A percentile compares a stretch with the other conserved stretches of the same genome.
Conservation (phyloP, 352 stramenopile genomes). For the Phytopythium helicoides region DNA sequence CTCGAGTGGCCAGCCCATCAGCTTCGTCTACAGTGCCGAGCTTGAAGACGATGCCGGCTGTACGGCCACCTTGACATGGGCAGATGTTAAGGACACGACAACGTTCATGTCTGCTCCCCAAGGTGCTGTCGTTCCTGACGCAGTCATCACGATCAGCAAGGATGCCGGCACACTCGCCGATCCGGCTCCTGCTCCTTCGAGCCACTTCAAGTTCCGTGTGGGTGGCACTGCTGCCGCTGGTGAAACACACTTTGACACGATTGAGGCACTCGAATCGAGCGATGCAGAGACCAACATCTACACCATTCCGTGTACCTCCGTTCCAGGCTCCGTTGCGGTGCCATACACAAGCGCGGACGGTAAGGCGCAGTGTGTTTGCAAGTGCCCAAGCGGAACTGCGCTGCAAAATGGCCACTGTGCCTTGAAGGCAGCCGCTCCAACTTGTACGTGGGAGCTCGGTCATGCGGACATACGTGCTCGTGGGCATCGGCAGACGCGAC, state of each 20-base stretch:
- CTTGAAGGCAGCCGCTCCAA: not conserved
- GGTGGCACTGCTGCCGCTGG: no score
- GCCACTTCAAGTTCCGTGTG: no score
- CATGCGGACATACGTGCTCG: not conserved
- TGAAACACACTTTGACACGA: no score
- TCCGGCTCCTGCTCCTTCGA: not conserved
- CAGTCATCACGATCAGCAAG: not conserved
- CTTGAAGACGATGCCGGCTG: no score
- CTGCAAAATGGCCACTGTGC: not conserved
- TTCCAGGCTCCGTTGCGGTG: not conserved
- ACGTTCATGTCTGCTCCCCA: no score
- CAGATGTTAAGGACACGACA: no score
- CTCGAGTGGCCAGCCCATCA: not conserved
- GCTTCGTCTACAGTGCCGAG: not conserved
- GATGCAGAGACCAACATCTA: not conserved
- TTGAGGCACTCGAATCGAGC: no score
- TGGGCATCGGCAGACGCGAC: not conserved
- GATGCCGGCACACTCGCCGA: not conserved
- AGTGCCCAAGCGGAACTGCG: not conserved
- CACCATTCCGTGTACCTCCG: not conserved
- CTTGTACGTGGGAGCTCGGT: not conserved
- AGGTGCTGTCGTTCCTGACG: not conserved
- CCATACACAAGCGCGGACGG: not conserved
- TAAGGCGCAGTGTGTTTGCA: conserved; percentile 1
- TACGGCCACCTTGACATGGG: no score